Evolutionary conservation across 768 basidiomycete genomes (phyloP).

Genomic region (Botryobasidium botryosum): DNA sequence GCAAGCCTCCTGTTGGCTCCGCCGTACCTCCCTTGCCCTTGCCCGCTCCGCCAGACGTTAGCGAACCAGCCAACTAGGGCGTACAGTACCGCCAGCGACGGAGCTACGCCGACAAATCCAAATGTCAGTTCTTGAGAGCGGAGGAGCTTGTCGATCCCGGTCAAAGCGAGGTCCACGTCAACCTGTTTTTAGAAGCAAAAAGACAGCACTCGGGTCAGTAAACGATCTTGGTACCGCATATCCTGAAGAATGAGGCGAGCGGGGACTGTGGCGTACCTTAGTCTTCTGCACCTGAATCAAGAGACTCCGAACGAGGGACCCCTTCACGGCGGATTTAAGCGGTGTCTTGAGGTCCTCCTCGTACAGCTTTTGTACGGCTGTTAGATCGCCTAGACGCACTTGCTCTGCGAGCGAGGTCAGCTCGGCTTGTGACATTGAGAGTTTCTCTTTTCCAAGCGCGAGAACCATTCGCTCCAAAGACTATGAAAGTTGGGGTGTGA

Average conservation of each 20-base stretch:
- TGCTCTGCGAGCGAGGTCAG: slow-evolving; percentile 46
- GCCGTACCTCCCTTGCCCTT: slow-evolving; percentile 37
- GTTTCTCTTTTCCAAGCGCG: slow-evolving; percentile 65
- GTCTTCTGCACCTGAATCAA: slow-evolving; percentile 93
- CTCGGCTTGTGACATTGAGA: slow-evolving; percentile 44
- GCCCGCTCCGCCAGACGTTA: slow-evolving; percentile 33
- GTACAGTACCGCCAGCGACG: slow-evolving; percentile 68
- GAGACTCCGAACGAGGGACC: slow-evolving; percentile 65
- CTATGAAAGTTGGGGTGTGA: slow-evolving; percentile 23
- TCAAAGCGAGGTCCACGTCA: slow-evolving; percentile 77
- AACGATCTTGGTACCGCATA: background rate
- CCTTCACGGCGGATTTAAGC: slow-evolving; percentile 58
- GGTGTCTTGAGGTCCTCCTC: slow-evolving; percentile 88
- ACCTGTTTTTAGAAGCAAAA: slow-evolving; percentile 31
- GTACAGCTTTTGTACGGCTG: slow-evolving; percentile 70
- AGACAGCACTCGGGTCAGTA: background rate
- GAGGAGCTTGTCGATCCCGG: slow-evolving; percentile 84
- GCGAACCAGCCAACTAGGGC: slow-evolving; percentile 36
- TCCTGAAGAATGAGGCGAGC: background rate
- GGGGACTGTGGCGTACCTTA: slow-evolving; percentile 39
- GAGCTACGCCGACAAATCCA: slow-evolving; percentile 91
- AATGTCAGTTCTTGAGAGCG: slow-evolving; percentile 92
- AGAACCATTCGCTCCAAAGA: slow-evolving; percentile 88
- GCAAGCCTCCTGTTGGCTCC: slow-evolving; percentile 34
- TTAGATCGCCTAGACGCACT: slow-evolving; percentile 67